A percentile compares a stretch with the other conserved stretches of the same genome.
Evolutionary conservation across 2,329 filamentous ascomycete species (phyloP).

Genomic region (Ascochyta viciae-villosae): DNA sequence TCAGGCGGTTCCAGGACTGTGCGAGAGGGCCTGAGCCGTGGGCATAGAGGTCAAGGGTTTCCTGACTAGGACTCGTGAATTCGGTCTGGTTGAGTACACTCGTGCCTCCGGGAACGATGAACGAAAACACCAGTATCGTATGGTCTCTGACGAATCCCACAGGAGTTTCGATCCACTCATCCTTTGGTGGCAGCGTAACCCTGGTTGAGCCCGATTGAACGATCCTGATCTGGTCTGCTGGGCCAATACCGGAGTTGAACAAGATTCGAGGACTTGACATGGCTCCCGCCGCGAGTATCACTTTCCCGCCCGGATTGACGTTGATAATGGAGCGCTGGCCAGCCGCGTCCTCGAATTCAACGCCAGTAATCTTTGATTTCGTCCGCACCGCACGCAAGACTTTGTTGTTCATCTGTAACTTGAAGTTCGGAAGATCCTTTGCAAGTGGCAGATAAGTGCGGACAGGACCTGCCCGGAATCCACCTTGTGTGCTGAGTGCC

Average conservation of each 20-base stretch:
- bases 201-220: conserved; percentile 21
- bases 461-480: conserved; percentile 29
- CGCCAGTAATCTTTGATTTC: conserved; percentile 24
- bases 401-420: conserved; percentile 30
- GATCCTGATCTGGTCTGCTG: conserved; percentile 31
- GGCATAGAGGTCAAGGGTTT: conserved; percentile 22
- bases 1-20: conserved; percentile 52
- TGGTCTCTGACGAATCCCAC: conserved; percentile 42
- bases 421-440: conserved; percentile 26
- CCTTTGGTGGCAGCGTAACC: conserved; percentile 25
- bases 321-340: conserved; percentile 26
- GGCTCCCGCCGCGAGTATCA: conserved; percentile 35
- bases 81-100: conserved; percentile 16
- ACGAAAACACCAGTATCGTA: conserved; percentile 19
- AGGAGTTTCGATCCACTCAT: conserved; percentile 31
- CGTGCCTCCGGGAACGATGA: conserved; percentile 21
- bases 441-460: conserved; percentile 29
- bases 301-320: conserved; percentile 27
- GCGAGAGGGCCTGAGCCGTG: conserved; percentile 48
- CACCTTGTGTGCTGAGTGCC: conserved; percentile 18
- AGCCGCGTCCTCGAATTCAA: conserved; percentile 22
- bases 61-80: conserved; percentile 21
- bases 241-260: conserved; percentile 37
- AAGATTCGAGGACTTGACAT: conserved; percentile 34
- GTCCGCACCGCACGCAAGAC: conserved; percentile 27